These are phyloP conservation scores for Plasmodium relictum DNA, from an alignment of 169 alveolate species.

Conservation along the genomic window DNA sequence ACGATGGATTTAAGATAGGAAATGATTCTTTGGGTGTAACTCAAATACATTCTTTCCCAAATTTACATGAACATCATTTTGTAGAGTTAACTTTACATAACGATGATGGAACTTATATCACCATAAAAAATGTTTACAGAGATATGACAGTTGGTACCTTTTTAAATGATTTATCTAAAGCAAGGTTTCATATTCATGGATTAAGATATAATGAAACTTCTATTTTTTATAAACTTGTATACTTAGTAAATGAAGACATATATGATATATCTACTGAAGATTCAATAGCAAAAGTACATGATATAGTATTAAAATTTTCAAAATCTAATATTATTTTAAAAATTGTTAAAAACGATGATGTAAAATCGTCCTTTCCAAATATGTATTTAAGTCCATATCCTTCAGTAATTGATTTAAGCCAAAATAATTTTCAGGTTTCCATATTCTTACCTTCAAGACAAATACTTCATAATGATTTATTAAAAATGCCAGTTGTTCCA, in stretches of 20 bases:
- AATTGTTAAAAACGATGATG: slow-evolving; percentile 12
- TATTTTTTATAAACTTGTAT: slow-evolving; percentile 37
- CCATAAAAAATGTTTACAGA: slow-evolving; percentile 56
- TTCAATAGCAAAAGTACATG: slow-evolving; percentile 22
- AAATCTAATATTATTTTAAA: slow-evolving; percentile 18
- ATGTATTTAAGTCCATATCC: slow-evolving; percentile 56
- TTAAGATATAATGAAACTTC: slow-evolving; percentile 35
- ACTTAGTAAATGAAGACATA: slow-evolving; percentile 18
- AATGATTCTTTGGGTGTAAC: slow-evolving; percentile 46
- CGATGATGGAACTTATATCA: slow-evolving; percentile 27
- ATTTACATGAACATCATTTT: slow-evolving; percentile 63
- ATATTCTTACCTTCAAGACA: slow-evolving; percentile 22
- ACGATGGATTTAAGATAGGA: slow-evolving; percentile 53
- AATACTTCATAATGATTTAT: neutral
- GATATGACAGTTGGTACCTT: slow-evolving; percentile 58
- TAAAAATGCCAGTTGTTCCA: slow-evolving; percentile 20
- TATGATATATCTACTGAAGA: slow-evolving; percentile 12
- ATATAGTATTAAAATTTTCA: slow-evolving; percentile 34
- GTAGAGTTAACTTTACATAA: slow-evolving; percentile 53
- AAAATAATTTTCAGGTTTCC: slow-evolving; percentile 69
- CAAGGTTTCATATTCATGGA: slow-evolving; percentile 62
- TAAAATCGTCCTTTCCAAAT: slow-evolving; percentile 16
- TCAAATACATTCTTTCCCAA: slow-evolving; percentile 53
- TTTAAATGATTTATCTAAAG: slow-evolving; percentile 61
- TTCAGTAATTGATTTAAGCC: slow-evolving; percentile 41